These are phyloP conservation scores for Neoarthrinium moseri DNA, from an alignment of 2,329 filamentous ascomycete species.

Conservation along the genomic window DNA sequence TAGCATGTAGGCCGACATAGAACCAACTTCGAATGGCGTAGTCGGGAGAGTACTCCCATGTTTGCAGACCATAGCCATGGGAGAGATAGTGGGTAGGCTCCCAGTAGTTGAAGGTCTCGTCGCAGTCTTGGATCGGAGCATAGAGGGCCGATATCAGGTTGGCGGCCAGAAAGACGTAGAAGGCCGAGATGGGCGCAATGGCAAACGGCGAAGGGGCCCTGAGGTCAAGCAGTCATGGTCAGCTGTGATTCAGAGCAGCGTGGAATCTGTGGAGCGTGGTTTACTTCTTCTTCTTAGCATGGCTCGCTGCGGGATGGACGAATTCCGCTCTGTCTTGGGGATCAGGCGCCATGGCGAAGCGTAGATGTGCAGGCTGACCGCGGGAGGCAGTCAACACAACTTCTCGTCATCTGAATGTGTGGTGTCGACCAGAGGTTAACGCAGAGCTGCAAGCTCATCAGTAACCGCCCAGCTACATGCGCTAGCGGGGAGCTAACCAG, in stretches of 20 bases:
- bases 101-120: conserved; percentile 99
- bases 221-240: not conserved
- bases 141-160: conserved; percentile 76
- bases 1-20: conserved; percentile 78
- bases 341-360: conserved; percentile 9
- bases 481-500: too few species aligned
- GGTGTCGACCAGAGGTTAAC: too few species aligned
- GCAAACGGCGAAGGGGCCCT: conserved; percentile 56
- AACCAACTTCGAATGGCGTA: conserved; percentile 96
- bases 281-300: conserved; percentile 29
- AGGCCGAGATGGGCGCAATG: conserved; percentile 71
- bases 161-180: conserved; percentile 75
- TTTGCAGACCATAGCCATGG: conserved; percentile 91
- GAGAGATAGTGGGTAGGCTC: conserved; percentile 93
- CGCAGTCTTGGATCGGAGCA: conserved; percentile 94
- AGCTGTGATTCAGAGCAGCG: not conserved
- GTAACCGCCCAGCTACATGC: too few species aligned
- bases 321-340: conserved; percentile 16
- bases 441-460: too few species aligned
- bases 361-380: not conserved
- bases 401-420: conserved; percentile 6
- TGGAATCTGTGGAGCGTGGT: too few species aligned
- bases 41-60: conserved; percentile 97
- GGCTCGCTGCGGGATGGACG: conserved; percentile 26
- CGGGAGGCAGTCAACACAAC: not conserved